Evolutionary conservation across 1,284 basidiomycete species (phyloP), one percentile per base, ranked within the genome.

Genomic region (Ustilago cynodontis): DNA sequence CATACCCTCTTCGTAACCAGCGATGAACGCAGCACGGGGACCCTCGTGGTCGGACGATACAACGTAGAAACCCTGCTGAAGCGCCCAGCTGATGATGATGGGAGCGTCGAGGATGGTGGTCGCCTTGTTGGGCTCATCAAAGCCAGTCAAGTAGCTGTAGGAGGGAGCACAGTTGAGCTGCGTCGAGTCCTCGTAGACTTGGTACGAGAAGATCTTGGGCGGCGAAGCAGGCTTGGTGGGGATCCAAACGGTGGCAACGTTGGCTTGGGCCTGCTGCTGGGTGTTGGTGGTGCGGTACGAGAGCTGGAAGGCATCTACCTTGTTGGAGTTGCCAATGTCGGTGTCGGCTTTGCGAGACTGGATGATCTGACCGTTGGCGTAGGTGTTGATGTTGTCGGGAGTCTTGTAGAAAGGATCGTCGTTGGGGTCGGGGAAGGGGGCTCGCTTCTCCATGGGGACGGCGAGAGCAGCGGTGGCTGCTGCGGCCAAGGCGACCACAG

Each of bases 41-140:
- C 83, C 83, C 45, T 82, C 77, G 64, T 81, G 75, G 56, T 85
- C 83, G 22, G 82, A 51, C 13, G 76, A 71, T 22, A 79, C 78
- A 9, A 83, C 83, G 50, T 83, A 77, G 71, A 78, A 83, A 53
- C 83, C 83, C 39, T 78, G 57, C 18, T 70, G 29, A 2, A 82
- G 58, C 6, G 81, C 80, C 73, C 74, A 80, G 39, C 71, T 43
- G 58, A 77, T 65, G 50, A 62, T 39, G 59, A 80, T 68, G 22
- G 77, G 70, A 16, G 67, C 63, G 45, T 72, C 66, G 13, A 77
- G 51, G 22, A 72, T 45, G 10, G 56, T 33, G 11, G 63, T 66
- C 10, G 55, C 49, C 56, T 76, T 66, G 51, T 62, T 69, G 7
- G 71, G 68, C 28, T 71, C 13, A 4, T 62, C 54, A 10, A 59